Evolutionary conservation across 257 asterid genomes (phyloP), one percentile per base, ranked within the genome.

Genomic region (Nicotiana noctiflora): DNA sequence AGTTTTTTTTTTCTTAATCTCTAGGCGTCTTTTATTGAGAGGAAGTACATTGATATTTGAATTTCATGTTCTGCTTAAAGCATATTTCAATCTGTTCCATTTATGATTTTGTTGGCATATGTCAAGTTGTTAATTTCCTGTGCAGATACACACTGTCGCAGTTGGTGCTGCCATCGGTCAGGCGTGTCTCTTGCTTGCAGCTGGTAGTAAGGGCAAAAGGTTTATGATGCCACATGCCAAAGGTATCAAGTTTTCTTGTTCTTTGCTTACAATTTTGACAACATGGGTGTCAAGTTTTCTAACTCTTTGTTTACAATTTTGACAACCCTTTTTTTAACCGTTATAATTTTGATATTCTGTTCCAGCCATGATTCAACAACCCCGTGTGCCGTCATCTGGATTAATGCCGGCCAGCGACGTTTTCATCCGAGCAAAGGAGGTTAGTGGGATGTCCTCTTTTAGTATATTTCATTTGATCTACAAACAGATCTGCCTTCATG

Each of bases 81-180:
- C 74, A 40, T 77, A 21, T 21, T 34, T 40, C 32, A 65, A 27
- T 1, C 79, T 70, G 29, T 23, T 55, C 32, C 60, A 8, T 8
- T 59, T 31, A 62, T 49, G 60, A 49, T 72, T 46, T 49, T 72
- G 61, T 72, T 46, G 14, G 40, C 60, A 21, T 17, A 10, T 14
- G 60, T 72, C 15, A 23, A n/a, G 40, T 23, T 72, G 78, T 72
- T 46, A 72, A 46, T 46, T 23, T 21, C 37, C 78, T 80, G 55
- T 82, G 82, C 93, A 93, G 98, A 92, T 93, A 87, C 97, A 90
- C 83, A 93, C 98, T 18, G 93, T 93, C 63, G 89, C 83, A 57
- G 88, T 93, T 86, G 99, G 97, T 80, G 93, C 93, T 74, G 98
- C 99, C 55, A 88, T 93, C 29, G 99, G 99, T 72, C 98, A 93